Percentiles rank a stretch among this genome's conserved stretches.
phyloP scores from a whole-genome alignment of 2,329 filamentous ascomycete genomes.

The Aspergillus hortae region DNA sequence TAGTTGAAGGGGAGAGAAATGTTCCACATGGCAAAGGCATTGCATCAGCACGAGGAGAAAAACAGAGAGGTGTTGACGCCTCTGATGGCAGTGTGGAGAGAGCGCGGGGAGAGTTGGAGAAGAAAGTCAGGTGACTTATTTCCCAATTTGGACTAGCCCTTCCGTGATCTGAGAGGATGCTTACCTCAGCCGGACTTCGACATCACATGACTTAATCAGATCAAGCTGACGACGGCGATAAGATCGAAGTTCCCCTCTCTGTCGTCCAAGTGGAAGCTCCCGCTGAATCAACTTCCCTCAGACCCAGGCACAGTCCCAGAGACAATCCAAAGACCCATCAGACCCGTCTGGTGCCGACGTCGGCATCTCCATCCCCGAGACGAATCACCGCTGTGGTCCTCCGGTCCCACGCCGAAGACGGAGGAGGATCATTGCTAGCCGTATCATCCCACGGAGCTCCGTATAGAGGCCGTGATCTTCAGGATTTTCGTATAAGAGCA shows the following conservation, averaged over 20 bases:
- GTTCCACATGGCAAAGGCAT: no score
- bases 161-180: no score
- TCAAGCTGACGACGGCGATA: neutral
- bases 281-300: neutral
- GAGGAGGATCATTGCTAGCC: slow-evolving; percentile 22
- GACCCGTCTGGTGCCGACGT: slow-evolving; percentile 11
- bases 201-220: neutral
- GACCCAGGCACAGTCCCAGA: slow-evolving; percentile 1
- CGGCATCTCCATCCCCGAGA: slow-evolving; percentile 16
- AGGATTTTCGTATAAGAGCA: slow-evolving; percentile 1
- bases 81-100: no score
- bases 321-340: slow-evolving; percentile 1
- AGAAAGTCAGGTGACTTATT: no score
- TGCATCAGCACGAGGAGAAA: no score
- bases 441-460: slow-evolving; percentile 26
- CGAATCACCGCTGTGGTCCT: slow-evolving; percentile 10
- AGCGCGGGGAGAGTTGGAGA: no score
- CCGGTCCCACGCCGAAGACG: slow-evolving; percentile 22
- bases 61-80: no score
- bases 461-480: neutral
- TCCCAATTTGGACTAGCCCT: no score
- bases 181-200: no score
- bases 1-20: no score
- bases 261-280: slow-evolving; percentile 2
- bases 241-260: neutral